Evolutionary conservation across 2,329 filamentous ascomycete species (phyloP), one percentile per base, ranked within the genome.

Genomic region (Diaporthe longicolla): DNA sequence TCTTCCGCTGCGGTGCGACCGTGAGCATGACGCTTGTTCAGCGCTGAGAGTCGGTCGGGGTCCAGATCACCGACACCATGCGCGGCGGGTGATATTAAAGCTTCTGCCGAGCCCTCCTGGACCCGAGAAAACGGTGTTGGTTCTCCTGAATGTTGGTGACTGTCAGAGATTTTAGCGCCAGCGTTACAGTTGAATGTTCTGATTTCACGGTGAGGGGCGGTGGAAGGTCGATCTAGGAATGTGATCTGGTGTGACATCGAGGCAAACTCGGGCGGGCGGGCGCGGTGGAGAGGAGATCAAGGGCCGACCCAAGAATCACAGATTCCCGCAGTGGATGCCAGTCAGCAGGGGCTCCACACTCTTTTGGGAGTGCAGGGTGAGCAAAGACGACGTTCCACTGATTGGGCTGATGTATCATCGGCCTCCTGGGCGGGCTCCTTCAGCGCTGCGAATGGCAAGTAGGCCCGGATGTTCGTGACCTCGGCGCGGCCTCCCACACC

Each of bases 81-180:
- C 48, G 71, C 40, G 8, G 55, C 45, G 71, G 24, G 58, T 43
- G 45, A 73, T 75, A 68, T 73, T 40, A 68, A 48, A 75, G 17
- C 37, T 61, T 73, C 21, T 4, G 37, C 21, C 48, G 17, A 63
- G 4, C n/a, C 54, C 35, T 32, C 37, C 10, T 13, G 6, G 29
- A 13, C 24, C 17, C 5, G 7, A 24, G 9, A 9, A 48, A 32
- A 13, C 40, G 71, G 21, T 57, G 65, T 63, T 73, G 72, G 63
- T 35, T 55, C 55, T 29, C 65, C 48, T 61, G 72, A 7, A 55
- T 52, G 71, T 73, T 73, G 58, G 74, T 75, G 74, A 63, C 68
- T 61, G 66, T 35, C n/a, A 68, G 55, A 69, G 8, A 24, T 57
- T 65, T 73, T 73, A 75, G 74, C 74, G 74, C 74, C 71, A 54